These are phyloP conservation scores for Penicillium canescens DNA, from an alignment of 495 filamentous ascomycete genomes.

Conservation along the genomic window DNA sequence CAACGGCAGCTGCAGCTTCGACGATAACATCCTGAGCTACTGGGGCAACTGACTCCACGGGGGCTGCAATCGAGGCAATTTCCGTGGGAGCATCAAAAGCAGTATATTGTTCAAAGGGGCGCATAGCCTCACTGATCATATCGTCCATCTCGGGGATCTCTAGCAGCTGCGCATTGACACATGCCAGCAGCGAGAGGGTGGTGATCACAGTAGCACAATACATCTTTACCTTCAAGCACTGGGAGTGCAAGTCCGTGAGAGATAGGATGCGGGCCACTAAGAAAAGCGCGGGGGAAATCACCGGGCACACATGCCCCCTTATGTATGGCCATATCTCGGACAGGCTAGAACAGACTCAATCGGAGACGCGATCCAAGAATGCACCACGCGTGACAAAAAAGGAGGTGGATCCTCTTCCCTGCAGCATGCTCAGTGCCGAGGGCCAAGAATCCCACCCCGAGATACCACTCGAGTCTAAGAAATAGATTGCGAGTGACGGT, in stretches of 20 bases:
- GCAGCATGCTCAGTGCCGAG: conserved; percentile 1
- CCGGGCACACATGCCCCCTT: conserved; percentile 2
- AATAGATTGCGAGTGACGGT: conserved; percentile 20
- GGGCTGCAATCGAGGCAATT: conserved; percentile 1
- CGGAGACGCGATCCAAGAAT: conserved; percentile 2
- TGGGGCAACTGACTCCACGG: conserved; percentile 1
- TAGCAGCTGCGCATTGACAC: conserved; percentile 22
- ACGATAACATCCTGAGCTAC: conserved; percentile 12
- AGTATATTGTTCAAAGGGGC: conserved; percentile 15
- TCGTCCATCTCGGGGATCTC: conserved; percentile 21
- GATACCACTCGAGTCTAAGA: conserved; percentile 25
- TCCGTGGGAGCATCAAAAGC: conserved; percentile 13
- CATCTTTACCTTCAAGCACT: conserved; percentile 16
- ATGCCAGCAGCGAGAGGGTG: conserved; percentile 16
- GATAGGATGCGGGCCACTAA: background rate
- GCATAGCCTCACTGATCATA: conserved; percentile 19
- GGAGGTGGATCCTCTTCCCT: background rate
- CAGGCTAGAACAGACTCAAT: background rate
- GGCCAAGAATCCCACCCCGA: conserved; percentile 16
- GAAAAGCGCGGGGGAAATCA: background rate
- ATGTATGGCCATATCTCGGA: background rate
- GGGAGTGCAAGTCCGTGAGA: background rate
- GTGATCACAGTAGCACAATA: conserved; percentile 12
- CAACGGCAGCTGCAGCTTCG: conserved; percentile 19
- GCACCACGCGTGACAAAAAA: conserved; percentile 10